Percentiles rank a stretch among this genome's conserved stretches.
Conservation (phyloP, 768 basidiomycete genomes). For the Agaricus bisporus region DNA sequence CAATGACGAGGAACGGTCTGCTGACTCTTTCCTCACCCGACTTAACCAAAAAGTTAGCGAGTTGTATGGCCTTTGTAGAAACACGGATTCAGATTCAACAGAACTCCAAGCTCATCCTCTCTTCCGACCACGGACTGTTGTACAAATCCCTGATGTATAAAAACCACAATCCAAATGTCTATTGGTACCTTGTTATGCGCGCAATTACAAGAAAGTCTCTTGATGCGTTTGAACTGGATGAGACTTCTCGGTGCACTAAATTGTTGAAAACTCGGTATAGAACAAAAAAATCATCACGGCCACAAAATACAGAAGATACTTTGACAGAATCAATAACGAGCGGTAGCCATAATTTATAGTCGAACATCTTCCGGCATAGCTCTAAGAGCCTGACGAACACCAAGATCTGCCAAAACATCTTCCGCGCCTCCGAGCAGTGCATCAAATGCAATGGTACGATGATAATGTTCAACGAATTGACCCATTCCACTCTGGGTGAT, state of each 20-base stretch:
- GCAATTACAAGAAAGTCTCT: too few relatives aligned
- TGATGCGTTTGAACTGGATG: too few relatives aligned
- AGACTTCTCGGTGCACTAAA: too few relatives aligned
- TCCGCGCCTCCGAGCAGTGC: constrained; percentile 63
- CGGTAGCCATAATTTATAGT: constrained; percentile 30
- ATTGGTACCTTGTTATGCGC: too few relatives aligned
- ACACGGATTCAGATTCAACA: neutral
- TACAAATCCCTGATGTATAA: too few relatives aligned
- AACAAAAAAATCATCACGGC: too few relatives aligned
- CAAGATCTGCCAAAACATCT: constrained; percentile 69
- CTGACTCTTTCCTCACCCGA: neutral
- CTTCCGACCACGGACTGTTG: neutral
- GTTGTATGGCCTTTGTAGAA: neutral
- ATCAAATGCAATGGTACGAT: constrained; percentile 63
- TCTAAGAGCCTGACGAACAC: constrained; percentile 69
- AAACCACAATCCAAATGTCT: too few relatives aligned
- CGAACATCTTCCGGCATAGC: constrained; percentile 62
- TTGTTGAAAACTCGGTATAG: too few relatives aligned
- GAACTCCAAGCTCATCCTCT: neutral
- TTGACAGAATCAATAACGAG: too few relatives aligned
- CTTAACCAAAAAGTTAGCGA: neutral
- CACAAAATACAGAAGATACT: too few relatives aligned
- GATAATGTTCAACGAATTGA: constrained; percentile 66
- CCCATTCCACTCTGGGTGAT: constrained; percentile 85
- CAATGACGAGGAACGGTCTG: constrained; percentile 1